phyloP scores from a whole-genome alignment of 2,329 filamentous ascomycete genomes.

The Akanthomyces lecanii region DNA sequence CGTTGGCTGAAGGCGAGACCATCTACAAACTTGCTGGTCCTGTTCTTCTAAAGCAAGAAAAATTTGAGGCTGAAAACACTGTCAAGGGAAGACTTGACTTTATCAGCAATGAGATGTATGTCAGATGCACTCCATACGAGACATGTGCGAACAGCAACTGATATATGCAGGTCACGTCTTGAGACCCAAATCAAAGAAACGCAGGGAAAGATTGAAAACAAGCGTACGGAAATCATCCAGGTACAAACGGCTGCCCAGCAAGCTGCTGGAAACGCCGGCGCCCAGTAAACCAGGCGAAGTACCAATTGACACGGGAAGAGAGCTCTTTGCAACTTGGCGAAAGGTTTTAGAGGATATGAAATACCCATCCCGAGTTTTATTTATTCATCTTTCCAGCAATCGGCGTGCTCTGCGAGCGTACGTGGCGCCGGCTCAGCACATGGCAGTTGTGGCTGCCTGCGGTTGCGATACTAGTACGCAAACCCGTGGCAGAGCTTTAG shows the following conservation, averaged over 20 bases:
- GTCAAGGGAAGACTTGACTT: conserved; percentile 89
- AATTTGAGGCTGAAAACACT: conserved; percentile 80
- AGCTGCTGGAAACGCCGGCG: conserved; percentile 25
- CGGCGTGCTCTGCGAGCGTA: background rate
- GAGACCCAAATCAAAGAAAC: conserved; percentile 52
- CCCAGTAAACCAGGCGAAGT: conserved; percentile 11
- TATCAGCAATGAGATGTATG: conserved; percentile 89
- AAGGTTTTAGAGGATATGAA: conserved; percentile 16
- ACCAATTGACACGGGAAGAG: background rate
- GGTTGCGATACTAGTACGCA: no score
- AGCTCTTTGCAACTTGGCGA: background rate
- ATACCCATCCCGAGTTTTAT: background rate
- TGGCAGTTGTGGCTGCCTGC: no score
- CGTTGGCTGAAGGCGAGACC: conserved; percentile 72
- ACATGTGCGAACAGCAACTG: background rate
- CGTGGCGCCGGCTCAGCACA: background rate
- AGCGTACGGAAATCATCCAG: conserved; percentile 57
- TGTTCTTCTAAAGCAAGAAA: conserved; percentile 91
- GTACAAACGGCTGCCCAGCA: conserved; percentile 46
- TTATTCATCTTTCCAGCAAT: background rate
- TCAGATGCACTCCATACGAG: conserved; percentile 7
- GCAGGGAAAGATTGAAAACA: conserved; percentile 54
- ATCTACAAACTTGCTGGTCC: conserved; percentile 97
- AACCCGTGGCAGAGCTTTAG: no score
- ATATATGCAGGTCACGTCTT: conserved; percentile 31